Conservation (phyloP, 108 stramenopile species). For the Bacterosira constricta region DNA sequence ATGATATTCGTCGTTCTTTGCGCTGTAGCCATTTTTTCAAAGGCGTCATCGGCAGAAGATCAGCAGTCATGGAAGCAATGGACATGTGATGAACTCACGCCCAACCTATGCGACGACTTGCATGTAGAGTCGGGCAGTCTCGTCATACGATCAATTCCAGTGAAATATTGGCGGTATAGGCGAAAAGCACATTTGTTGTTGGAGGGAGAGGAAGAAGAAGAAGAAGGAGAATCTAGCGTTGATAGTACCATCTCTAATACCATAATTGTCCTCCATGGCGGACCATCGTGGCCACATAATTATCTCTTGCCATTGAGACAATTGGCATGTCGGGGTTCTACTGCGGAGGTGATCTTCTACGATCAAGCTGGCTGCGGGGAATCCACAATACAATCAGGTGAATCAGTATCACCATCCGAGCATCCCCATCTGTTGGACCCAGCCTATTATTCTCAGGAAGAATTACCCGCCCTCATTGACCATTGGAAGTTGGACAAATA, state of each 20-base stretch:
- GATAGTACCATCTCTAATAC: slow-evolving; percentile 7
- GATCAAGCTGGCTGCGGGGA: slow-evolving; percentile 59
- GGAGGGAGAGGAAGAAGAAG: not conserved
- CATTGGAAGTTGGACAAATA: slow-evolving; percentile 35
- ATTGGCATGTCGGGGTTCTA: slow-evolving; percentile 48
- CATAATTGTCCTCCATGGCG: slow-evolving; percentile 52
- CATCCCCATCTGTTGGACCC: slow-evolving; percentile 37
- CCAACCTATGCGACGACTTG: slow-evolving; percentile 37
- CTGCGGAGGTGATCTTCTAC: slow-evolving; percentile 48
- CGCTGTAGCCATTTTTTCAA: no score
- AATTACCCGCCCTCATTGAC: slow-evolving; percentile 44
- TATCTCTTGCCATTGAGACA: slow-evolving; percentile 57
- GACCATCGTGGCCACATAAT: slow-evolving; percentile 48
- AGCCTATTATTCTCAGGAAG: slow-evolving; percentile 48
- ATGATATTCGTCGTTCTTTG: no score
- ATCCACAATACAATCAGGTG: not conserved
- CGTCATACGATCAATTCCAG: slow-evolving; percentile 13
- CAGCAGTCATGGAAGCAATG: slow-evolving; percentile 19
- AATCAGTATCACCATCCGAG: not conserved
- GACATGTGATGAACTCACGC: slow-evolving; percentile 38
- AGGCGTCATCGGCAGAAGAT: not conserved
- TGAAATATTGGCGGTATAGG: slow-evolving; percentile 35
- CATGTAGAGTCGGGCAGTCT: slow-evolving; percentile 9
- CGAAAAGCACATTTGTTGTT: not conserved
- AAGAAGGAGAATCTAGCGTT: not conserved